phyloP scores from a whole-genome alignment of 163 green algal species.

The Botryococcus braunii region DNA sequence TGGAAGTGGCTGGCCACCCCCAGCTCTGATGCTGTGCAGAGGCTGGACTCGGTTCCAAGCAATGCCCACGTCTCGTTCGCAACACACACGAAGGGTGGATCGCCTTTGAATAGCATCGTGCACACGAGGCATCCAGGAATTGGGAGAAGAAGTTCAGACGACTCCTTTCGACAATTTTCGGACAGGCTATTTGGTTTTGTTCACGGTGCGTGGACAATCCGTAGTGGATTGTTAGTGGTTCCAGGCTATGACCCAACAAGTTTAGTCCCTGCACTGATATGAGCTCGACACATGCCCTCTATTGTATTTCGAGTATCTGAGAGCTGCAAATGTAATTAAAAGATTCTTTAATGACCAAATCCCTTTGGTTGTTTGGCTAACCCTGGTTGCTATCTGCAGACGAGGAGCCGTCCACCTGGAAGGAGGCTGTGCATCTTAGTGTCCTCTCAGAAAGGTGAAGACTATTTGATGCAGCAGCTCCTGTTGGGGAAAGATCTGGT shows the following conservation, averaged over 20 bases:
- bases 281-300: not conserved
- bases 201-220: slow-evolving; percentile 23
- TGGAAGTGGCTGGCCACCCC: slow-evolving; percentile 3
- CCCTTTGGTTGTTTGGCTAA: not conserved
- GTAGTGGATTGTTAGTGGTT: not conserved
- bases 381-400: slow-evolving; percentile 7
- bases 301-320: not conserved
- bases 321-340: not conserved
- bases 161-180: slow-evolving; percentile 12
- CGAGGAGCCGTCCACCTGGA: slow-evolving; percentile 22
- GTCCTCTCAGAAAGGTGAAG: slow-evolving; percentile 21
- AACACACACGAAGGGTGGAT: not conserved
- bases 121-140: not conserved
- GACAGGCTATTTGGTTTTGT: slow-evolving; percentile 35
- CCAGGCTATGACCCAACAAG: not conserved
- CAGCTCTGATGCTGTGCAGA: not conserved
- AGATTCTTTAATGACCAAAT: not conserved
- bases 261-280: not conserved
- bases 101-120: not conserved
- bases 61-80: not conserved
- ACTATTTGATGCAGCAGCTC: too few species aligned
- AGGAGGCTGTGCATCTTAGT: slow-evolving; percentile 20
- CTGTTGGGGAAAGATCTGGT: not conserved
- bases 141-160: not conserved
- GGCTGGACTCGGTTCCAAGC: not conserved